Base-by-base conservation (phyloP, 169 alveolate genomes). In the Fabrea salina region DNA sequence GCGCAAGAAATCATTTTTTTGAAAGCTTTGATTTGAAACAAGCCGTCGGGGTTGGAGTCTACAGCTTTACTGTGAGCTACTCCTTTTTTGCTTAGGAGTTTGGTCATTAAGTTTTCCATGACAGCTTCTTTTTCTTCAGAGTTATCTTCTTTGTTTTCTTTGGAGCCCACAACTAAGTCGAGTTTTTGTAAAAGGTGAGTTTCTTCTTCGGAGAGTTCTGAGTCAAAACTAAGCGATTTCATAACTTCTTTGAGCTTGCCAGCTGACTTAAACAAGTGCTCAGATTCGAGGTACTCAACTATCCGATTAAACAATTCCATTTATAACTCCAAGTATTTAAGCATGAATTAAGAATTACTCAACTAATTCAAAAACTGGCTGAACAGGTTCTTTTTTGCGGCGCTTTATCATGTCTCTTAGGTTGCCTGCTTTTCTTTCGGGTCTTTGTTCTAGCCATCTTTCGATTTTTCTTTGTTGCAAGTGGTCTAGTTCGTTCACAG, bases 51-150 rank as follows among this genome's bases (percentile, higher is more conserved):
- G 13, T 54, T 54, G 13, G 66, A n/a, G 66, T 54, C 66, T 8
- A 54, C 66, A n/a, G 66, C 25, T 54, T 54, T 54, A 11, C 33
- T 11, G 22, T n/a, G 66, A 33, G 66, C 66, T 54, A 54, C 66
- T 54, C 39, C 13, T 11, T 19, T 7, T 7, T 54, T 54, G 8
- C 39, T n/a, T 8, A 54, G 13, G 6, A 54, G 25, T 6, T 33
- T 19, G 66, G 66, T 54, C 66, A 54, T 54, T 54, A 54, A 33
- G 66, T 54, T 54, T 54, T 54, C 66, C 66, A 54, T 54, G 11
- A 54, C 66, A n/a, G 66, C 66, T 22, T 54, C 66, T 19, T 54
- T 54, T 54, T 54, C 66, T 8, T 19, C 11, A n/a, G 13, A n/a
- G 13, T n/a, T 8, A 11, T 7, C 25, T 54, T 7, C 39, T 22